Percentiles rank a stretch among this genome's conserved stretches.
phyloP scores from a whole-genome alignment of 768 basidiomycete species.

The Rhodotorula paludigena region DNA sequence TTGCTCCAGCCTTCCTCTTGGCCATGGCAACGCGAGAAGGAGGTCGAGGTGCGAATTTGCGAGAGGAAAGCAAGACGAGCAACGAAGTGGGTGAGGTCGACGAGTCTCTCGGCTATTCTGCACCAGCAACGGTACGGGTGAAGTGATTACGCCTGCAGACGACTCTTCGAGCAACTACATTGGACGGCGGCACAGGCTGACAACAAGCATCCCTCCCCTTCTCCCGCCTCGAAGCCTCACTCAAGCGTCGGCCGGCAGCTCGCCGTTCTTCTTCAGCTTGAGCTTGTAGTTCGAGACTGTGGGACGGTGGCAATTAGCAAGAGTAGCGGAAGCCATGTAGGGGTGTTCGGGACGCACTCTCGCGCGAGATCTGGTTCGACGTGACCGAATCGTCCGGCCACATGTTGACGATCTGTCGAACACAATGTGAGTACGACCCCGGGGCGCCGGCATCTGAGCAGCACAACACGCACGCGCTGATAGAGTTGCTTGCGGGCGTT shows the following conservation, averaged over 20 bases:
- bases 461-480: constrained; percentile 57
- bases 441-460: neutral
- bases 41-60: too few relatives aligned
- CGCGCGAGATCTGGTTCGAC: constrained; percentile 37
- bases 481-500: constrained; percentile 73
- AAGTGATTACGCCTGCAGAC: too few relatives aligned
- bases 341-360: constrained; percentile 31
- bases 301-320: too few relatives aligned
- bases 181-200: too few relatives aligned
- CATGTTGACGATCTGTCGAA: constrained; percentile 17
- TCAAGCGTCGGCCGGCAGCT: constrained; percentile 7
- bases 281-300: constrained; percentile 32
- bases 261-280: constrained; percentile 25
- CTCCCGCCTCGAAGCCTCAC: too few relatives aligned
- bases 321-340: neutral
- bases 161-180: too few relatives aligned
- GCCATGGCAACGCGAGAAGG: too few relatives aligned
- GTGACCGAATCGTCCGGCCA: constrained; percentile 27
- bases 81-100: too few relatives aligned
- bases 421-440: neutral
- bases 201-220: too few relatives aligned
- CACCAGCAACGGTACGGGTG: too few relatives aligned
- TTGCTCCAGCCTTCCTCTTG: neutral
- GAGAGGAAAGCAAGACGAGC: too few relatives aligned
- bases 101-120: too few relatives aligned